Evolutionary conservation across 148 eudicot species (phyloP).

Genomic region (Rhododendron kiyosumense): DNA sequence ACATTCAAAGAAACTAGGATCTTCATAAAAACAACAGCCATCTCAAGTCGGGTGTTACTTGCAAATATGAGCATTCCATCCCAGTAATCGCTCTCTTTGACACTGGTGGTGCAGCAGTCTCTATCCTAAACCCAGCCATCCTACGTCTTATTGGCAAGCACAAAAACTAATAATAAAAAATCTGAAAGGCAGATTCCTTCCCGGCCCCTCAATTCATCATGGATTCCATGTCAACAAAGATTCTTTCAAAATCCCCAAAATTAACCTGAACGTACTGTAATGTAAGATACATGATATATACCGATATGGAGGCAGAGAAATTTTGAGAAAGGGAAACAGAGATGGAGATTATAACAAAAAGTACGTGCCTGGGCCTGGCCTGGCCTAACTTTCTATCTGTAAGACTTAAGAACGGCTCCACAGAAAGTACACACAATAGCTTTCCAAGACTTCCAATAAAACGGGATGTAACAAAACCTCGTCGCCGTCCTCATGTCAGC

Average conservation of each 20-base stretch:
- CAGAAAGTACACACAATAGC: slow-evolving; percentile 66
- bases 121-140: too few species aligned
- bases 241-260: background rate
- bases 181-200: background rate
- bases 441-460: slow-evolving; percentile 53
- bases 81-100: too few species aligned
- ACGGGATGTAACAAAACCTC: slow-evolving; percentile 51
- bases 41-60: background rate
- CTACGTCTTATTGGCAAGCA: background rate
- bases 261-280: background rate
- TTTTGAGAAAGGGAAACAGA: background rate
- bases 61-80: too few species aligned
- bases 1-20: background rate
- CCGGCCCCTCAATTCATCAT: background rate
- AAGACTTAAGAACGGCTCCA: slow-evolving; percentile 59
- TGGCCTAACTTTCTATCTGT: slow-evolving; percentile 14
- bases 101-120: too few species aligned
- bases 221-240: background rate
- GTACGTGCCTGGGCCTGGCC: background rate
- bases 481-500: slow-evolving; percentile 57
- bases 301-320: background rate
- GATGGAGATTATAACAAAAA: background rate
- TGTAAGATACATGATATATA: background rate
- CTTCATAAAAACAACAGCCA: background rate
- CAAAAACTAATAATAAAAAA: background rate